Percentiles rank a stretch among this genome's conserved stretches.
phyloP scores from a whole-genome alignment of 1,284 basidiomycete species.

The Meira miltonrushii region DNA sequence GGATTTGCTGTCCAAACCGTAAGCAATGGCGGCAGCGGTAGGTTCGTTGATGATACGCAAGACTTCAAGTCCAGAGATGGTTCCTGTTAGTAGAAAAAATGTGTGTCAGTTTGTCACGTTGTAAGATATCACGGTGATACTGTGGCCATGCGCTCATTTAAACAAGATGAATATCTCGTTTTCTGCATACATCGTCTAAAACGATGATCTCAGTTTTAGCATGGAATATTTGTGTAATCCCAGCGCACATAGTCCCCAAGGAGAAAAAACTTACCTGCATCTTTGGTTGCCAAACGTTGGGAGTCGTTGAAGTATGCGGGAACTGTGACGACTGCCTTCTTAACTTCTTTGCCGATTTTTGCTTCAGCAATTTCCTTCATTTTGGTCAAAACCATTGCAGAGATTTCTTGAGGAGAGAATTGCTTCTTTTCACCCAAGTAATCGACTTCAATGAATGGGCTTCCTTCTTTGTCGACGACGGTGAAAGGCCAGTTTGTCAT shows the following conservation, averaged over 20 bases:
- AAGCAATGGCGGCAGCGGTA: conserved; percentile 56
- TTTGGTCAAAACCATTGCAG: conserved; percentile 95
- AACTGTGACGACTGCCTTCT: conserved; percentile 67
- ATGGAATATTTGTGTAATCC: conserved; percentile 50
- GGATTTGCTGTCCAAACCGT: conserved; percentile 59
- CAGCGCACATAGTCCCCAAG: conserved; percentile 23
- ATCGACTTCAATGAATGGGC: conserved; percentile 60
- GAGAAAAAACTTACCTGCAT: conserved; percentile 48
- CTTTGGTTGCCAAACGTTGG: conserved; percentile 63
- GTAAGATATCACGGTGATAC: not conserved
- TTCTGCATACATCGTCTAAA: conserved; percentile 2
- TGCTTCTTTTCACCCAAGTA: conserved; percentile 62
- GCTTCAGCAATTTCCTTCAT: conserved; percentile 82
- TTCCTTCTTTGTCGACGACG: conserved; percentile 61
- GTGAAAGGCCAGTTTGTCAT: conserved; percentile 69
- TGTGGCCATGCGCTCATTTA: conserved; percentile 11
- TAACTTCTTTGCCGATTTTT: conserved; percentile 63
- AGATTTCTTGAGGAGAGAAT: conserved; percentile 70
- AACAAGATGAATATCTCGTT: conserved; percentile 12
- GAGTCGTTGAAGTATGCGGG: conserved; percentile 69
- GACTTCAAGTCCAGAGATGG: conserved; percentile 64
- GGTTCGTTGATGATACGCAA: conserved; percentile 68
- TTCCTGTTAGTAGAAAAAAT: conserved; percentile 50
- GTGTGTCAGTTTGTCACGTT: not conserved
- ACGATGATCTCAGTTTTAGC: conserved; percentile 46